phyloP scores from a whole-genome alignment of 768 basidiomycete species.

The Phylloporus arenicola region DNA sequence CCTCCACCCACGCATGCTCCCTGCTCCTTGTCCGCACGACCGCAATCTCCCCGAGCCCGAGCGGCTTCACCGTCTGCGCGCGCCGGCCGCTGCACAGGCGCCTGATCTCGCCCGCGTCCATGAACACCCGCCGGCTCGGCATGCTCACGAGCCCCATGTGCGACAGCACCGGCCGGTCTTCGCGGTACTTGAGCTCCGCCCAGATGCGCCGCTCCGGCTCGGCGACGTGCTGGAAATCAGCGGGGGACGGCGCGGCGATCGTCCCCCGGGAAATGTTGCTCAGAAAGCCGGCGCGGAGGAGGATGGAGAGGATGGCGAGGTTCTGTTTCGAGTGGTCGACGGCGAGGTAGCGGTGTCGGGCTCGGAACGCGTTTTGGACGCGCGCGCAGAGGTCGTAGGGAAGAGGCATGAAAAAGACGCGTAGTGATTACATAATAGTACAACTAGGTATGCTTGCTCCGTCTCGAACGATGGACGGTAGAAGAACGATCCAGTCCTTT shows the following conservation, averaged over 20 bases:
- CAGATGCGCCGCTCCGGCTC: constrained; percentile 79
- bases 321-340: constrained; percentile 85
- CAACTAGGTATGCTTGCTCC: constrained; percentile 51
- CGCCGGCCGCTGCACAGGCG: constrained; percentile 77
- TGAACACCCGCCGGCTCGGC: constrained; percentile 76
- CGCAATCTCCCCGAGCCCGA: constrained; percentile 91
- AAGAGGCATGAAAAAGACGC: constrained; percentile 35
- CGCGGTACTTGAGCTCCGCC: constrained; percentile 91
- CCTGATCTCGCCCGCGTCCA: constrained; percentile 68
- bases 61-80: constrained; percentile 73
- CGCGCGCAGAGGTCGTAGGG: constrained; percentile 88
- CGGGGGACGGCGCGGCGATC: constrained; percentile 55
- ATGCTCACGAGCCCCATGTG: constrained; percentile 78
- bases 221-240: constrained; percentile 50
- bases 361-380: constrained; percentile 87
- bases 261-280: constrained; percentile 79
- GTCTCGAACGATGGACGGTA: constrained; percentile 55
- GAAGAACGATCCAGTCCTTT: constrained; percentile 62
- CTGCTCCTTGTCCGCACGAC: constrained; percentile 68
- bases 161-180: constrained; percentile 78
- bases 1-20: constrained; percentile 85
- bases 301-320: constrained; percentile 86
- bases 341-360: constrained; percentile 70
- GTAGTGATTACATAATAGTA: too few species aligned
- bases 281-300: constrained; percentile 87